Conservation (phyloP, 345 rosid genomes). For the Gossypium thurberi region DNA sequence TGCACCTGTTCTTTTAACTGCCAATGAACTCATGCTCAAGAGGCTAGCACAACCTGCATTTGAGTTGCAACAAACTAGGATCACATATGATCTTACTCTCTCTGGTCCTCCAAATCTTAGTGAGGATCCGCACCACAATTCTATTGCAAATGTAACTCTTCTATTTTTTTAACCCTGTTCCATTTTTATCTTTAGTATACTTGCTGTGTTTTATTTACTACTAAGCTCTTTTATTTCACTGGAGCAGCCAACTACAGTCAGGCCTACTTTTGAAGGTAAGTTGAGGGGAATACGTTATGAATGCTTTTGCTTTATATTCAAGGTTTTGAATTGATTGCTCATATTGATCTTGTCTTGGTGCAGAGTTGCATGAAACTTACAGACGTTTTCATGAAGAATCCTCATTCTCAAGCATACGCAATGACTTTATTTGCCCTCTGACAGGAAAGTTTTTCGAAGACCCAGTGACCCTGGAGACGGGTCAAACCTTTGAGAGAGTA, state of each 20-base stretch:
- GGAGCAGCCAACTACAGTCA: conserved; percentile 23
- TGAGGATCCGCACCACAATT: conserved; percentile 4
- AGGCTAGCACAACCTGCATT: conserved; percentile 35
- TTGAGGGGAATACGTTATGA: neutral
- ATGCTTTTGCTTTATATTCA: neutral
- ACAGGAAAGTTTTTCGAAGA: conserved; percentile 47
- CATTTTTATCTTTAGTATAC: neutral
- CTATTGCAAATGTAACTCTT: neutral
- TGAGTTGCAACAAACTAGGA: conserved; percentile 19
- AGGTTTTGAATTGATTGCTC: conserved; percentile 12
- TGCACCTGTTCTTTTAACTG: conserved; percentile 14
- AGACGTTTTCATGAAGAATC: conserved; percentile 25
- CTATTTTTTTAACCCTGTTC: neutral
- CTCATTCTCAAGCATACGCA: conserved; percentile 28
- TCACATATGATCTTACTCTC: conserved; percentile 11
- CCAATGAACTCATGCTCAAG: conserved; percentile 30
- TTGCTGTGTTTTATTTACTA: neutral
- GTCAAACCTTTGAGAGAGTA: conserved; percentile 51
- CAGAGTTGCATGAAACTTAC: conserved; percentile 25
- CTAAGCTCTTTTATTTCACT: neutral
- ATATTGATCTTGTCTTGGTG: conserved; percentile 12
- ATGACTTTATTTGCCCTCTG: conserved; percentile 49
- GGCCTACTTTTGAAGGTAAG: conserved; percentile 33
- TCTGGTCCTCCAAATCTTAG: conserved; percentile 12
- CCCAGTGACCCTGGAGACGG: conserved; percentile 62